Evolutionary conservation across 495 filamentous ascomycete species (phyloP), one percentile per base, ranked within the genome.

Genomic region (Tuber indicum): DNA sequence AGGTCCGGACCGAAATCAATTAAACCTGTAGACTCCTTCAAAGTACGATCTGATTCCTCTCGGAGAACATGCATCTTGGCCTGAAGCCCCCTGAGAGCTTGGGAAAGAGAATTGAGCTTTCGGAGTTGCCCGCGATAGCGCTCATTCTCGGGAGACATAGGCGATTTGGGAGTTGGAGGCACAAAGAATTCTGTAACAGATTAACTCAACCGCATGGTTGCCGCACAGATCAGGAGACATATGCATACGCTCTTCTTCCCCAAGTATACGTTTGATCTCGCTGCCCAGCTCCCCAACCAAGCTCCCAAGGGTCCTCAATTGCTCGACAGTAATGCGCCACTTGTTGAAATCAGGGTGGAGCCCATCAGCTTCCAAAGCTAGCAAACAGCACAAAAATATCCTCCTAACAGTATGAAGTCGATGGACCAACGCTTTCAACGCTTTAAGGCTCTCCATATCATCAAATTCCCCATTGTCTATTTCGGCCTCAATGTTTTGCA

Each of bases 61-160:
- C 94, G 91, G 70, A 98, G 86, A 23, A 99, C 87, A 74, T 97
- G 94, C 87, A 99, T 91, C 84, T 97, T 98, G 43, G 96, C 96
- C 84, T 98, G 95, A 41, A 99, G 89, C 14, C 92, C 92, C 17
- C 93, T 91, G 74, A 99, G 95, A 32, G 94, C 94, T 78, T 94
- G 92, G 1, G 94, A 96, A 41, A 99, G 88, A 8, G 92, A 91
- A 84, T 91, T 92, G 70, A 99, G 87, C 81, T 94, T 93, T 76
- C 92, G 90, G 71, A 97, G 89, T 84, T 97, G 96, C 45, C 91
- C 90, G 71, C 94, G 91, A 83, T 94, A 89, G 66, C 91, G 89
- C 77, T 98, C 94, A 72, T 91, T 91, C 32, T 88, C 88, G 69
- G 94, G 92, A 26, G 92, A 93, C 26, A 91, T 84, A 0, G 93